A percentile compares a stretch with the other conserved stretches of the same genome.
These are phyloP conservation scores for Fomitopsis pulvina DNA, from an alignment of 768 basidiomycete genomes.

Conservation along the genomic window DNA sequence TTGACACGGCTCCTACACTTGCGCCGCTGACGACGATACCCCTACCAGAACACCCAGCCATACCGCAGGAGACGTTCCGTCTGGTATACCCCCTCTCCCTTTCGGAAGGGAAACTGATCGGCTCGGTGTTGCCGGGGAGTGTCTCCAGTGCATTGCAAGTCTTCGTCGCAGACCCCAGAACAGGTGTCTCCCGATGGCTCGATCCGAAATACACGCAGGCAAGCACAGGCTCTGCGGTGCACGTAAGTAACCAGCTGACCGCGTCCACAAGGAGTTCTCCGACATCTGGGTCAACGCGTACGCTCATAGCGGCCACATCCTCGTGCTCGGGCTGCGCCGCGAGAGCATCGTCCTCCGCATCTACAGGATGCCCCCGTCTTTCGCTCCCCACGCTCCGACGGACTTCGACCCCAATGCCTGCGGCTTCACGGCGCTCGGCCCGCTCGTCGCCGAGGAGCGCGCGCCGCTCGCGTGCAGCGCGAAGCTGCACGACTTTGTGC, in stretches of 20 bases:
- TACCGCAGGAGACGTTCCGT: slow-evolving; percentile 8
- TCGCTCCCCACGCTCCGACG: slow-evolving; percentile 4
- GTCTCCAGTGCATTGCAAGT: slow-evolving; percentile 12
- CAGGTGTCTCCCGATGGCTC: slow-evolving; percentile 17
- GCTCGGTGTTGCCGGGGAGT: slow-evolving; percentile 7
- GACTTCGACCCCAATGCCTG: slow-evolving; percentile 4
- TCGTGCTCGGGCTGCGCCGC: slow-evolving; percentile 25
- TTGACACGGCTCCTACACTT: slow-evolving; percentile 5
- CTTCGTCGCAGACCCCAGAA: slow-evolving; percentile 13
- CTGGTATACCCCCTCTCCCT: slow-evolving; percentile 10
- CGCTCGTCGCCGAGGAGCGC: slow-evolving; percentile 12
- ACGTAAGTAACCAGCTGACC: neutral
- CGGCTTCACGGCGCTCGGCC: slow-evolving; percentile 14
- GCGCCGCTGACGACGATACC: slow-evolving; percentile 8
- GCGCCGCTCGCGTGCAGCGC: slow-evolving; percentile 13
- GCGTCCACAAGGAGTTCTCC: slow-evolving; percentile 21
- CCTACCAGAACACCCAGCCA: slow-evolving; percentile 10
- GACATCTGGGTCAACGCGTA: slow-evolving; percentile 28
- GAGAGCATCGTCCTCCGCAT: slow-evolving; percentile 24
- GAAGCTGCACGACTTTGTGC: slow-evolving; percentile 14
- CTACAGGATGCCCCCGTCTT: slow-evolving; percentile 23
- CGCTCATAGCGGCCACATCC: slow-evolving; percentile 18
- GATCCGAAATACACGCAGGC: slow-evolving; percentile 14
- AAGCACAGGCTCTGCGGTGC: neutral
- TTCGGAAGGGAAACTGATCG: neutral